Evolutionary conservation across 371 early-diverging fungal genomes (phyloP).

Genomic region (Nematocida displodere): DNA sequence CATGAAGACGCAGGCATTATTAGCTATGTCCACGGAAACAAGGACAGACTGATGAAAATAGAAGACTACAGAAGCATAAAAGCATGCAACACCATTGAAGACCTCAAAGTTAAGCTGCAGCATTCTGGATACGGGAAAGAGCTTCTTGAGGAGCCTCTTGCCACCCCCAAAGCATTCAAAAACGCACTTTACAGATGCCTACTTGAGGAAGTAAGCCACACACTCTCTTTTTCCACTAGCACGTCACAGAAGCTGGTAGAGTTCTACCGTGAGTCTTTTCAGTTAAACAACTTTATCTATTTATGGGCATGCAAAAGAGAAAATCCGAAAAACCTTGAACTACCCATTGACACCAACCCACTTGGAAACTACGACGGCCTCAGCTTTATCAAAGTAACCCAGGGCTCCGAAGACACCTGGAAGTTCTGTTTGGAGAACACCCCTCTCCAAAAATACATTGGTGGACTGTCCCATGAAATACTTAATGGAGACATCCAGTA

Average conservation of each 20-base stretch:
- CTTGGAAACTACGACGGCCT: constrained; percentile 60
- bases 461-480: constrained; percentile 53
- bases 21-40: constrained; percentile 58
- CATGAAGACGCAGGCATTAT: constrained; percentile 40
- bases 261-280: constrained; percentile 58
- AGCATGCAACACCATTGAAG: constrained; percentile 56
- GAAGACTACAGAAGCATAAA: constrained; percentile 57
- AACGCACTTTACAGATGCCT: constrained; percentile 22
- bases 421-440: constrained; percentile 61
- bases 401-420: constrained; percentile 58
- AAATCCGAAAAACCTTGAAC: constrained; percentile 36
- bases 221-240: constrained; percentile 15
- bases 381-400: constrained; percentile 58
- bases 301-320: constrained; percentile 51
- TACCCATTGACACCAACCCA: constrained; percentile 47
- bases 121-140: constrained; percentile 23
- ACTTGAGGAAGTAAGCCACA: constrained; percentile 7
- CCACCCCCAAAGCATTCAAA: constrained; percentile 13
- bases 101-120: constrained; percentile 58
- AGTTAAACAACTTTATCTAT: constrained; percentile 62
- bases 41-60: constrained; percentile 47
- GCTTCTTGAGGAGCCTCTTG: constrained; percentile 19
- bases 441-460: constrained; percentile 57
- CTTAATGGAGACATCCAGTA: constrained; percentile 55
- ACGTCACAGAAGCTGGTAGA: constrained; percentile 29